Conservation (phyloP, 768 basidiomycete species). For the Mycena alexandri region DNA sequence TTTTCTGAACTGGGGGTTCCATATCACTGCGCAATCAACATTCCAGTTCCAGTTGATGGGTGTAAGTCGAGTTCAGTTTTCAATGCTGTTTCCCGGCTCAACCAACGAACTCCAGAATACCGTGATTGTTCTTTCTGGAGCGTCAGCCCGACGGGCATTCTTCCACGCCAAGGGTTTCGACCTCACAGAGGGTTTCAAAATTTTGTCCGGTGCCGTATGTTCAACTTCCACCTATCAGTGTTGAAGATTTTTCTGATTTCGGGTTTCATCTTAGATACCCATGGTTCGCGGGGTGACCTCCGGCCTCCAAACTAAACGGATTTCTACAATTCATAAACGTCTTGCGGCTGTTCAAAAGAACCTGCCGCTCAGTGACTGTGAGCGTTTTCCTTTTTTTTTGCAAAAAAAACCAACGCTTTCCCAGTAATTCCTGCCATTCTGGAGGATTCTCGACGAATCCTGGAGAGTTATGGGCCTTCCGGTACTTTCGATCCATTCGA, state of each 20-base stretch:
- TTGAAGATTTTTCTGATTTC: constrained; percentile 29
- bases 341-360: constrained; percentile 73
- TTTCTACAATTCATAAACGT: constrained; percentile 79
- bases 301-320: constrained; percentile 70
- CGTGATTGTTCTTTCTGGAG: constrained; percentile 83
- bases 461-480: constrained; percentile 74
- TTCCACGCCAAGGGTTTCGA: constrained; percentile 79
- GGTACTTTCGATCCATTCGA: constrained; percentile 82
- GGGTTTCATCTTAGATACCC: constrained; percentile 66
- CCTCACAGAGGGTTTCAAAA: constrained; percentile 83
- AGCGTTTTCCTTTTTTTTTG: constrained; percentile 43
- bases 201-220: constrained; percentile 83
- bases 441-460: constrained; percentile 70
- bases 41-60: constrained; percentile 79
- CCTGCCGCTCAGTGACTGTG: constrained; percentile 70
- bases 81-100: constrained; percentile 31
- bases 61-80: constrained; percentile 49
- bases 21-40: constrained; percentile 71
- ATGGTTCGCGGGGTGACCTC: constrained; percentile 83
- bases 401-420: constrained; percentile 32
- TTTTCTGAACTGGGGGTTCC: constrained; percentile 80
- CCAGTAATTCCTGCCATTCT: constrained; percentile 76
- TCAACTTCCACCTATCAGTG: constrained; percentile 31
- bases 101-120: constrained; percentile 63
- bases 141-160: constrained; percentile 75